Evolutionary conservation across 2,329 filamentous ascomycete genomes (phyloP), one percentile per base, ranked within the genome.

Genomic region (Colletotrichum sp.): DNA sequence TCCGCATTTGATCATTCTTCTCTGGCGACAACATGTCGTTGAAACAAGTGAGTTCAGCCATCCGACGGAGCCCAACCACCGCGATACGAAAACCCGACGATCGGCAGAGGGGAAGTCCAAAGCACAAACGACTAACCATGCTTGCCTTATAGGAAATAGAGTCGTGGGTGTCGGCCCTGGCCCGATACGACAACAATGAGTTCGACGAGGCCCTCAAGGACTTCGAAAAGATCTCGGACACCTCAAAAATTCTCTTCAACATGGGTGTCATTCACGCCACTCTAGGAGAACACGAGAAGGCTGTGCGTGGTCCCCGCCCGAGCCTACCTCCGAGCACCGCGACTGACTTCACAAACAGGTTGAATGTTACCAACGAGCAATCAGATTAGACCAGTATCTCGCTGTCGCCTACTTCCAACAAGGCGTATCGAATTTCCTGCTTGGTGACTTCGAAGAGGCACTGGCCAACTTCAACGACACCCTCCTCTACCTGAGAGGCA

Each of bases 381-480:
- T 98, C 80, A 91, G 93, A 78, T 90, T 98, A 73, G 97, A 99
- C 82, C 95, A 97, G 83, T 99, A 99, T 83, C 94, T 99, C 62
- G 97, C 97, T 73, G 96, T 99, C 75, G 96, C 97, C 76, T 99
- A 99, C 85, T 99, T 99, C 85, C 97, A 99, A 83, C 95, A 99
- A 86, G 97, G 97, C 59, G 97, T 99, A 21, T 99, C 97, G 71
- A 99, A 99, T 84, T 99, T 99, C 85, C 89, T 99, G 66, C 92
- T 99, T 71, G 96, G 96, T 76, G 97, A 99, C 83, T 99, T 99
- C 80, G 96, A 99, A 84, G 97, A 99, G 85, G 97, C 97, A 21
- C 89, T 99, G 77, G 96, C 96, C 80, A 99, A 99, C 87, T 99
- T 99, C 90, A 99, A 99, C 88, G 97, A 99, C 83, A 98, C 97